phyloP scores from a whole-genome alignment of 768 basidiomycete genomes.

The Hypholoma fasciculare region DNA sequence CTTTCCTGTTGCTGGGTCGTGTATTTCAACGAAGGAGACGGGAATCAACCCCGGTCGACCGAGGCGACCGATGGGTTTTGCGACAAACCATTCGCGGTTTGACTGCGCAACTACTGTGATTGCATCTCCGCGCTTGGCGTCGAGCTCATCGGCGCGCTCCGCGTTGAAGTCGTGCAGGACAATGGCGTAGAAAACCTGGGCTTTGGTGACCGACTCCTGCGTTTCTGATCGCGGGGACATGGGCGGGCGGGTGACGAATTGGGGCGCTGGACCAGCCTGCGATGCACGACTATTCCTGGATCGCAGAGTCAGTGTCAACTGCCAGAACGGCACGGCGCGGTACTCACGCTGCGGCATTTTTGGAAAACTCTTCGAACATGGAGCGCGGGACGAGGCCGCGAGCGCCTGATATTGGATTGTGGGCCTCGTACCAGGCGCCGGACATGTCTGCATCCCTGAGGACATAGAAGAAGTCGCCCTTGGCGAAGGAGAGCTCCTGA shows the following conservation, averaged over 20 bases:
- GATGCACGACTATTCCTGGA: constrained; percentile 41
- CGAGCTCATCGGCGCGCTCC: constrained; percentile 96
- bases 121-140: constrained; percentile 90
- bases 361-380: constrained; percentile 90
- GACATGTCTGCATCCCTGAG: constrained; percentile 64
- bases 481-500: constrained; percentile 85
- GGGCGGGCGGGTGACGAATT: constrained; percentile 14
- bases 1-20: constrained; percentile 85
- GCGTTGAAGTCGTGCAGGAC: constrained; percentile 95
- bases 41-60: constrained; percentile 97
- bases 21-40: constrained; percentile 94
- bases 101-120: constrained; percentile 98
- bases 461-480: constrained; percentile 98
- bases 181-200: constrained; percentile 86
- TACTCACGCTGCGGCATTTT: constrained; percentile 64
- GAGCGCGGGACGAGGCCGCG: constrained; percentile 87
- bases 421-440: constrained; percentile 85
- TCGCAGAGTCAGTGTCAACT: constrained; percentile 12
- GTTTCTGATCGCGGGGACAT: constrained; percentile 23
- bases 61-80: constrained; percentile 93
- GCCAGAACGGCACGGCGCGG: constrained; percentile 1
- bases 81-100: constrained; percentile 99
- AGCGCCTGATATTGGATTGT: constrained; percentile 90
- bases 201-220: constrained; percentile 33
- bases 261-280: constrained; percentile 28